phyloP scores from a whole-genome alignment of 2,329 filamentous ascomycete species.

The Trematosphaeria pertusa region DNA sequence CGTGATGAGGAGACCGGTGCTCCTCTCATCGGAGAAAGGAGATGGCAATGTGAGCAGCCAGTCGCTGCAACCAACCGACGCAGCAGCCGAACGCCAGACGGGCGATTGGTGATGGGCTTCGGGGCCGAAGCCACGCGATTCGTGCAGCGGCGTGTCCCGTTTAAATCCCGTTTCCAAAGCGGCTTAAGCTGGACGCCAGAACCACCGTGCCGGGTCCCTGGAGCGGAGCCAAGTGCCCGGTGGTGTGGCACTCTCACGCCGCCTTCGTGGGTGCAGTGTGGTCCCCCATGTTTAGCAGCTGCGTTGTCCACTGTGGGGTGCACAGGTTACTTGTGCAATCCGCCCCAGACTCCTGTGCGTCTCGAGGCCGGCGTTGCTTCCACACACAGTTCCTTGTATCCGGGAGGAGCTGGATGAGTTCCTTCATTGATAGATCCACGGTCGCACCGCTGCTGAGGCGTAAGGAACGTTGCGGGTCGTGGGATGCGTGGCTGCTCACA shows the following conservation, averaged over 20 bases:
- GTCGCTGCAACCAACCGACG: constrained; percentile 23
- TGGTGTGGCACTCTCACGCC: constrained; percentile 45
- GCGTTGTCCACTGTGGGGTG: constrained; percentile 29
- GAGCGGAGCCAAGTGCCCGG: constrained; percentile 40
- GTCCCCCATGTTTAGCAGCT: constrained; percentile 34
- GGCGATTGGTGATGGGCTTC: constrained; percentile 26
- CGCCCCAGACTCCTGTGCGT: too few relatives aligned
- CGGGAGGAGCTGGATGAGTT: too few relatives aligned
- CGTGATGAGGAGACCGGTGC: too few relatives aligned
- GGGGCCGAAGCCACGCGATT: constrained; percentile 41
- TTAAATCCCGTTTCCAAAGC: constrained; percentile 28
- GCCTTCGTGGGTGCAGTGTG: constrained; percentile 37
- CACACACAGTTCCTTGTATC: too few relatives aligned
- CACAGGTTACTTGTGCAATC: constrained; percentile 3
- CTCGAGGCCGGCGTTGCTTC: too few relatives aligned
- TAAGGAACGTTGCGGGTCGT: too few relatives aligned
- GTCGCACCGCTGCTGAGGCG: too few relatives aligned
- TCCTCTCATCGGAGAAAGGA: too few relatives aligned
- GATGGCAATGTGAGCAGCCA: constrained; percentile 11
- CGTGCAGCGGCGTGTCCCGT: constrained; percentile 37
- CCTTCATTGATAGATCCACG: too few relatives aligned
- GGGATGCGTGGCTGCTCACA: not conserved
- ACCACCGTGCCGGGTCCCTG: constrained; percentile 39
- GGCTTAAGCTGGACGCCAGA: constrained; percentile 32
- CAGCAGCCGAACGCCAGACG: constrained; percentile 32